A percentile compares a stretch with the other conserved stretches of the same genome.
Conservation (phyloP, 176 grass and related monocot genomes). For the Sorghum bicolor region DNA sequence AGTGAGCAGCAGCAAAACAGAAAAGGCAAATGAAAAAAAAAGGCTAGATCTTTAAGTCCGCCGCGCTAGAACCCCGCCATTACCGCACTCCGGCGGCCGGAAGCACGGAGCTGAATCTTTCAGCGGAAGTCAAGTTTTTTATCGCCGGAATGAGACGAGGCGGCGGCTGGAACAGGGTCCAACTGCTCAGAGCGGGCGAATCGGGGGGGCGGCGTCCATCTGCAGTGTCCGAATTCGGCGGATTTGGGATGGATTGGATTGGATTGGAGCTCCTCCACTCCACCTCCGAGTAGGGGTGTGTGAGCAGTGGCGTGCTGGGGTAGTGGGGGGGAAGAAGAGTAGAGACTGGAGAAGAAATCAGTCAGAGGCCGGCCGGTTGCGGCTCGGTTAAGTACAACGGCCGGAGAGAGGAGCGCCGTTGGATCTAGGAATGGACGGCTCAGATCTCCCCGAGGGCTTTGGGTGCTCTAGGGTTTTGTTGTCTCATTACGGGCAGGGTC, state of each 20-base stretch:
- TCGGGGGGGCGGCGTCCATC: background rate
- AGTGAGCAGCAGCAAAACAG: background rate
- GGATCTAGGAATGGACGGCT: slow-evolving; percentile 9
- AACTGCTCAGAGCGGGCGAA: slow-evolving; percentile 9
- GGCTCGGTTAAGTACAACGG: slow-evolving; percentile 61
- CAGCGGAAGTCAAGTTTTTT: background rate
- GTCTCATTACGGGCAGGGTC: background rate
- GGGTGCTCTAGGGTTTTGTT: slow-evolving; percentile 89
- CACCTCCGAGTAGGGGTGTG: background rate
- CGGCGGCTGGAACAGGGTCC: background rate
- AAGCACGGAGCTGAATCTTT: background rate
- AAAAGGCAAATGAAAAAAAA: background rate
- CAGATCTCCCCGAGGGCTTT: slow-evolving; percentile 29
- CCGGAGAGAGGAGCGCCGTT: background rate
- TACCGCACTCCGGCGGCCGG: background rate
- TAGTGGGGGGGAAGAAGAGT: slow-evolving; percentile 24
- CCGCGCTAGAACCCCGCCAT: slow-evolving; percentile 34
- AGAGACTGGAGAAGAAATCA: slow-evolving; percentile 8
- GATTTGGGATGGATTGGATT: slow-evolving; percentile 46
- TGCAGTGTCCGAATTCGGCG: background rate
- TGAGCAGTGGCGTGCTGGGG: slow-evolving; percentile 6
- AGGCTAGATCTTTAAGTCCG: slow-evolving; percentile 20
- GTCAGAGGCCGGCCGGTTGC: background rate
- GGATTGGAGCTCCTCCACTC: background rate
- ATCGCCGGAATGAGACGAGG: background rate